Base-by-base conservation (phyloP, 345 rosid genomes). In the Erucastrum elatum region DNA sequence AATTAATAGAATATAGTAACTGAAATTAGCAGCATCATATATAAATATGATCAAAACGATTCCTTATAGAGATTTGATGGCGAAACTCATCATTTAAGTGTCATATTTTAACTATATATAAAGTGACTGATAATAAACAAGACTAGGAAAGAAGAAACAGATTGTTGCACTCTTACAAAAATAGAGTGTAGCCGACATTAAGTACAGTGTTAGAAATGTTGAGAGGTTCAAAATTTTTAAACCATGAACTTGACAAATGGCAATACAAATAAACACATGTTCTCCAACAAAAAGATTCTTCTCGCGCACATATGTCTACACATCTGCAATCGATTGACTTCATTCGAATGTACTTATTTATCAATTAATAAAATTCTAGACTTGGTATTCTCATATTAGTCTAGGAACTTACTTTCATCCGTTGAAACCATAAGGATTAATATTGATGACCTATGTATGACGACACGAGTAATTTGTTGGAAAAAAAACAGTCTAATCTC, bases 221-320 rank as follows among this genome's bases (percentile, higher is more conserved):
- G 44, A 39, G 44, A 39, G 44, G 12, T 39, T 39, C 12, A 39
- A 62, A 25, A 21, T 60, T 4, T 68, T 9, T 68, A 60, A 67
- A 68, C 39, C 13, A 35, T 27, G 46, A 61, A 63, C 34, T 46
- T 51, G 80, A 33, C 41, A 61, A 33, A 33, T 51, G 25, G 58
- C 59, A 25, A 65, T 64, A 34, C 41, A 46, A n/a, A 33, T 51
- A 25, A 64, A 78, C 27, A 56, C 27, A 56, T 64, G 71, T 71
- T 64, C 71, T 55, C 66, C 51, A 60, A 30, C 60, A 12, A 35
- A 16, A 64, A 13, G 55, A 65, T 53, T 64, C 53, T 65, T n/a
- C 13, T 64, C 26, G 25, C 61, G 46, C 12, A 39, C 44, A 39
- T 39, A 37, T 39, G 44, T 39, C 44, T 39, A 39, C 58, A 27